phyloP scores from a whole-genome alignment of 305 asterid species.

The Nicotiana rustica region DNA sequence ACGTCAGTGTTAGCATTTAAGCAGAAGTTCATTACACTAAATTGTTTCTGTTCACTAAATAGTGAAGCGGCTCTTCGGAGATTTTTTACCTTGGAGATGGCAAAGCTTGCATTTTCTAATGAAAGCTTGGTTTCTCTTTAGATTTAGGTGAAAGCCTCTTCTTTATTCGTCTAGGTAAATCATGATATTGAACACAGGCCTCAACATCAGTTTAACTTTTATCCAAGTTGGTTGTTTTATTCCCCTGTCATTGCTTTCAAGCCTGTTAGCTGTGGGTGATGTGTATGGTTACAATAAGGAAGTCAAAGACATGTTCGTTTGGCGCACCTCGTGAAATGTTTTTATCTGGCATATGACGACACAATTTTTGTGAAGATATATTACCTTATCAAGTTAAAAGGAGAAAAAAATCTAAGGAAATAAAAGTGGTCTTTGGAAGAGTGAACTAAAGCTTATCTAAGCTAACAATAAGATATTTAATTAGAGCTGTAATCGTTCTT shows the following conservation, averaged over 20 bases:
- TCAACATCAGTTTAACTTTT: no score
- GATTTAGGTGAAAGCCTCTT: no score
- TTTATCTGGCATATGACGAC: neutral
- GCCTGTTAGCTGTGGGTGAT: neutral
- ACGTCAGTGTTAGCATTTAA: no score
- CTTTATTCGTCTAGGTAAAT: no score
- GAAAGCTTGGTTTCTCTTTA: no score
- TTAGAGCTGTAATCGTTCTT: slow-evolving; percentile 26
- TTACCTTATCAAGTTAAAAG: neutral
- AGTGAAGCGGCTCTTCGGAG: no score
- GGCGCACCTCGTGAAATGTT: slow-evolving; percentile 7
- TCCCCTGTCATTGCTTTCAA: neutral
- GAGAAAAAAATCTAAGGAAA: neutral
- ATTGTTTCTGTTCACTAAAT: no score
- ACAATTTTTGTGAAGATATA: neutral
- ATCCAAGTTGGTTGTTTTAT: no score
- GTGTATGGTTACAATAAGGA: neutral
- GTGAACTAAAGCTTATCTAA: slow-evolving; percentile 23
- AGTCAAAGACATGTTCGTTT: neutral
- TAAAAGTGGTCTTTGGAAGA: slow-evolving; percentile 13
- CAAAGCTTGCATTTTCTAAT: no score
- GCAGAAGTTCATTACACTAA: no score
- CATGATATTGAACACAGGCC: no score
- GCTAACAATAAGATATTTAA: neutral
- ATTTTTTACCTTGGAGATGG: no score